Percentiles rank a stretch among this genome's conserved stretches.
Evolutionary conservation across 2,329 filamentous ascomycete genomes (phyloP).

Genomic region (Pseudogymnoascus pannorum): DNA sequence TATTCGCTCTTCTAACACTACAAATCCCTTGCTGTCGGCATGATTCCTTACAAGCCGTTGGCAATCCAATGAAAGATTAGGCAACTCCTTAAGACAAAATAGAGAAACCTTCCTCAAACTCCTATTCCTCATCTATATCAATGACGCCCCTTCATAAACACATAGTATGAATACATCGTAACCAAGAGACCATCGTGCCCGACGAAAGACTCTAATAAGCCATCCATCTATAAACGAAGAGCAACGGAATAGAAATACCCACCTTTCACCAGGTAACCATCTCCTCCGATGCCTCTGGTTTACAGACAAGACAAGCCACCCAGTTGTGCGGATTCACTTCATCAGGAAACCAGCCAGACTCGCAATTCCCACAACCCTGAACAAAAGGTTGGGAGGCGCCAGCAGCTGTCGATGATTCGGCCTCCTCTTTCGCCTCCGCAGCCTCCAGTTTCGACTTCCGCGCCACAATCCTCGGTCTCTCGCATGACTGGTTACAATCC

Average conservation of each 20-base stretch:
- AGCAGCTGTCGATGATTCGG: background rate
- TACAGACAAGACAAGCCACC: constrained; percentile 6
- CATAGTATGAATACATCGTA: background rate
- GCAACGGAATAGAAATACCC: background rate
- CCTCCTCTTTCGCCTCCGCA: background rate
- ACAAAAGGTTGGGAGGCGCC: background rate
- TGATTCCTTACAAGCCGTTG: background rate
- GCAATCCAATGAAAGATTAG: background rate
- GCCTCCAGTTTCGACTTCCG: background rate
- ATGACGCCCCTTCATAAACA: constrained; percentile 1
- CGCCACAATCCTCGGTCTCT: background rate
- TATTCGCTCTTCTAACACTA: background rate
- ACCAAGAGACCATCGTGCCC: background rate
- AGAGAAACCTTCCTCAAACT: background rate
- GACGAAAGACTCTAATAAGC: background rate
- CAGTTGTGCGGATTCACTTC: background rate
- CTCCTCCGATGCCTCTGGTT: background rate
- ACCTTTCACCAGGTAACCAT: background rate
- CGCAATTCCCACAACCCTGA: background rate
- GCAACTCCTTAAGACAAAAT: background rate
- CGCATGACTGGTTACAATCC: background rate
- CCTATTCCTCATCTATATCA: background rate
- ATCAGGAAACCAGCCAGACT: background rate
- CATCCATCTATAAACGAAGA: background rate
- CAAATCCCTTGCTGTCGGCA: background rate